Percentiles rank a stretch among this genome's conserved stretches.
These are phyloP conservation scores for Triangularia verruculosa DNA, from an alignment of 2,329 filamentous ascomycete genomes.

Conservation along the genomic window DNA sequence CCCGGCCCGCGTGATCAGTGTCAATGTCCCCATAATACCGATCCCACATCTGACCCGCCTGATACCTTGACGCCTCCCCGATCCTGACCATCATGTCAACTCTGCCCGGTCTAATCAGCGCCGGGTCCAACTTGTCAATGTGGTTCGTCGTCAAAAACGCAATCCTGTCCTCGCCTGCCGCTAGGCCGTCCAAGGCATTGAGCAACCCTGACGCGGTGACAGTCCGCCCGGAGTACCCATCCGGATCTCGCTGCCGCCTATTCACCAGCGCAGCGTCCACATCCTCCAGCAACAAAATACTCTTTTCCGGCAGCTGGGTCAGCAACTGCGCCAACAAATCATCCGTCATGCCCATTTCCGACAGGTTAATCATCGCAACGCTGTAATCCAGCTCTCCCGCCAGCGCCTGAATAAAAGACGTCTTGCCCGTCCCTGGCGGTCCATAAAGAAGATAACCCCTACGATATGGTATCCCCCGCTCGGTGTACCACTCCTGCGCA, in stretches of 20 bases:
- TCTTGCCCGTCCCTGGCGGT: constrained; percentile 88
- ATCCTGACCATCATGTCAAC: constrained; percentile 92
- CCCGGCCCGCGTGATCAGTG: constrained; percentile 55
- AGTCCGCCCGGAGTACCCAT: constrained; percentile 82
- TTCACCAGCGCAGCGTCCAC: constrained; percentile 89
- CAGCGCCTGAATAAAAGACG: constrained; percentile 91
- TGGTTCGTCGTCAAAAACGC: constrained; percentile 95
- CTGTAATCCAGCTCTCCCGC: constrained; percentile 91
- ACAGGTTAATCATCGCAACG: constrained; percentile 88
- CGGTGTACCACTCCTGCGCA: constrained; percentile 83
- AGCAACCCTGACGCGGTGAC: constrained; percentile 93
- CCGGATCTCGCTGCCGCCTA: constrained; percentile 69
- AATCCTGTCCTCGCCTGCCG: constrained; percentile 89
- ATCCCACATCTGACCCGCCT: constrained; percentile 87
- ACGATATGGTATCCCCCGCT: constrained; percentile 91
- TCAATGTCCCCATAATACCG: constrained; percentile 90
- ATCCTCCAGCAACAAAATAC: constrained; percentile 81
- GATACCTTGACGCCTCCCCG: constrained; percentile 80
- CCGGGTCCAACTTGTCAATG: constrained; percentile 82
- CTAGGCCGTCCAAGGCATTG: constrained; percentile 85
- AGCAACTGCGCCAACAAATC: constrained; percentile 83
- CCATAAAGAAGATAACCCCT: constrained; percentile 87
- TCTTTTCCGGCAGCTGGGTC: constrained; percentile 78
- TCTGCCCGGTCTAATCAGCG: constrained; percentile 83
- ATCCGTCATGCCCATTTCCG: constrained; percentile 84